phyloP scores from a whole-genome alignment of 2,329 filamentous ascomycete genomes.

The Colletotrichum trifolii region DNA sequence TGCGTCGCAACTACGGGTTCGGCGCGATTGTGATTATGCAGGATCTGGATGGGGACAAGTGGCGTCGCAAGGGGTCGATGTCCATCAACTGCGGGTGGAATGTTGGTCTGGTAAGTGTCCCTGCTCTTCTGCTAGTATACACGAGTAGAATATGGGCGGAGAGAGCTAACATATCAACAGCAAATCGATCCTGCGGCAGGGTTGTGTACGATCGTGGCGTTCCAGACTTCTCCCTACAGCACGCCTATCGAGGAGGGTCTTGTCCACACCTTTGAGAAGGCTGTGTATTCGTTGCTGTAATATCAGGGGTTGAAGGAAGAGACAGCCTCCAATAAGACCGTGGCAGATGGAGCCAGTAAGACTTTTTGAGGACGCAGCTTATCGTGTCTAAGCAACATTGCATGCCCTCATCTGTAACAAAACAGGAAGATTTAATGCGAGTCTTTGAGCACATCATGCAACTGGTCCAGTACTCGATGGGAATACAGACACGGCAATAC shows the following conservation, averaged over 20 bases:
- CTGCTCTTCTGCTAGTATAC: too few relatives aligned
- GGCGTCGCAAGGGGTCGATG: conserved; percentile 18
- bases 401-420: too few relatives aligned
- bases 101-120: not conserved
- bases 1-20: conserved; percentile 22
- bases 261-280: conserved; percentile 16
- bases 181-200: conserved; percentile 18
- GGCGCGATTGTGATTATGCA: conserved; percentile 13
- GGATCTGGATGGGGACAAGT: conserved; percentile 15
- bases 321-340: too few relatives aligned
- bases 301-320: too few relatives aligned
- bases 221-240: conserved; percentile 1
- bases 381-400: too few relatives aligned
- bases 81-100: conserved; percentile 11
- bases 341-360: too few relatives aligned
- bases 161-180: not conserved
- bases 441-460: too few relatives aligned
- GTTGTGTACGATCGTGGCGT: conserved; percentile 11
- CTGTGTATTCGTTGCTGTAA: conserved; percentile 10
- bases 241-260: conserved; percentile 7
- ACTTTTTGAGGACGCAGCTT: too few relatives aligned
- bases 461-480: too few relatives aligned
- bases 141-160: not conserved
- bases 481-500: too few relatives aligned
- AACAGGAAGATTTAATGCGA: too few relatives aligned